Evolutionary conservation across 257 asterid species (phyloP), one percentile per base, ranked within the genome.

Genomic region (Sherardia arvensis): DNA sequence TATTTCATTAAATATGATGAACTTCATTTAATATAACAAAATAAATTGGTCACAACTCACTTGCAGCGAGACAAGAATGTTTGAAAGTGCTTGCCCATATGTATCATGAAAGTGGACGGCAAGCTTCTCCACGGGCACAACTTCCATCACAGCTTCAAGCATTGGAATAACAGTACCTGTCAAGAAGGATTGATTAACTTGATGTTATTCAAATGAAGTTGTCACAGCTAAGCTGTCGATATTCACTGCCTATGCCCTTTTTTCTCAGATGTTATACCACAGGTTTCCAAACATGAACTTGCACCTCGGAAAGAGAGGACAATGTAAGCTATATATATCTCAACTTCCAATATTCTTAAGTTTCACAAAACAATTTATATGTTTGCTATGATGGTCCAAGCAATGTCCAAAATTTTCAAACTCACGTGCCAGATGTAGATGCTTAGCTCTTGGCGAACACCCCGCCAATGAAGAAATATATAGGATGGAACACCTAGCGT

Each of bases 71-170:
- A 89, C 72, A 54, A 92, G 86, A 83, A 92, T 92, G 78, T 92
- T 92, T 17, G 95, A 80, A 74, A 89, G 96, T 70, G 96, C 95
- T 76, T 92, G 96, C 65, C 96, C 97, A 17, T 92, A 92, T n/a
- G 97, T 92, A 79, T 92, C 97, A 53, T 92, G 97, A 69, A 92
- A 92, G 74, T 92, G 99, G 30, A 92, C 97, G 29, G 96, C 97
- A 74, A 92, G 95, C 74, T 80, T 92, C 72, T 87, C 95, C 32
- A 84, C 56, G 8, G 97, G 97, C 73, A 85, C 94, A 70, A 85
- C 91, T 67, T 78, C 74, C 66, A 77, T 71, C 49, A 92, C 97
- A 51, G 97, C 97, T 64, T 85, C 85, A 70, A 92, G 97, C 97
- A 92, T 89, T 14, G 95, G 91, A 74, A 87, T 51, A 34, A 90